Conservation (phyloP, 164 flowering plant species). For the Warburgia ugandensis region DNA sequence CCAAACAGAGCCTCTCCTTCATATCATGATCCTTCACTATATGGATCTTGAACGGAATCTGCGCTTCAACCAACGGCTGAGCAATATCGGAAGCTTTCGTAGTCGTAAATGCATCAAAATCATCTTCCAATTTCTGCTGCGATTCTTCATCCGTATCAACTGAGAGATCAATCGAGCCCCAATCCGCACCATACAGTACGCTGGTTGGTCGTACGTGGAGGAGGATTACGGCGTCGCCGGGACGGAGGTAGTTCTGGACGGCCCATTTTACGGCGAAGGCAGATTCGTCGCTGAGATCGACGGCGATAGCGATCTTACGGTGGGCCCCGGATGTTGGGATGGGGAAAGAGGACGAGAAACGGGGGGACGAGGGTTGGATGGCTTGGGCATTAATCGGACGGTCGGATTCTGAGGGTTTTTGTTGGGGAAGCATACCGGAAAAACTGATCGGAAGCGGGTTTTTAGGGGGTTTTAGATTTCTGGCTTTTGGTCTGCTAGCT, state of each 20-base stretch:
- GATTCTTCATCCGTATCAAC: slow-evolving; percentile 26
- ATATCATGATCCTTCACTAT: slow-evolving; percentile 78
- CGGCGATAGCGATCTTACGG: slow-evolving; percentile 67
- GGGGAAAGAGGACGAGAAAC: slow-evolving; percentile 18
- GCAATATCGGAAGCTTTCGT: slow-evolving; percentile 44
- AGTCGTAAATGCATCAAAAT: slow-evolving; percentile 49
- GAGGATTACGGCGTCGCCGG: slow-evolving; percentile 66
- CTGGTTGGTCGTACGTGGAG: slow-evolving; percentile 72
- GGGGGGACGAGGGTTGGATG: slow-evolving; percentile 34
- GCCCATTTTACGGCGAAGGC: slow-evolving; percentile 84
- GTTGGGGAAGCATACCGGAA: slow-evolving; percentile 3
- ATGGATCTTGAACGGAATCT: slow-evolving; percentile 59
- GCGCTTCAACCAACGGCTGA: slow-evolving; percentile 46
- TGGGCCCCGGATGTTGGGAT: slow-evolving; percentile 27
- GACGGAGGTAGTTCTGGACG: slow-evolving; percentile 75
- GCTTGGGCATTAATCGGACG: too few relatives aligned
- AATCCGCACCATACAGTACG: slow-evolving; percentile 77
- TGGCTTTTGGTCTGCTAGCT: too few relatives aligned
- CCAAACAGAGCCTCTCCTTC: slow-evolving; percentile 77
- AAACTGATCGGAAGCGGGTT: too few relatives aligned
- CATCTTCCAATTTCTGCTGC: slow-evolving; percentile 50
- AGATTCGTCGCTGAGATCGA: slow-evolving; percentile 76
- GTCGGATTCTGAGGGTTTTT: too few relatives aligned
- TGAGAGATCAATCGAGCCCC: slow-evolving; percentile 49
- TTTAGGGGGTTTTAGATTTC: too few relatives aligned